Evolutionary conservation across 163 green algal species (phyloP).

Genomic region (Smithsoniella earleae): DNA sequence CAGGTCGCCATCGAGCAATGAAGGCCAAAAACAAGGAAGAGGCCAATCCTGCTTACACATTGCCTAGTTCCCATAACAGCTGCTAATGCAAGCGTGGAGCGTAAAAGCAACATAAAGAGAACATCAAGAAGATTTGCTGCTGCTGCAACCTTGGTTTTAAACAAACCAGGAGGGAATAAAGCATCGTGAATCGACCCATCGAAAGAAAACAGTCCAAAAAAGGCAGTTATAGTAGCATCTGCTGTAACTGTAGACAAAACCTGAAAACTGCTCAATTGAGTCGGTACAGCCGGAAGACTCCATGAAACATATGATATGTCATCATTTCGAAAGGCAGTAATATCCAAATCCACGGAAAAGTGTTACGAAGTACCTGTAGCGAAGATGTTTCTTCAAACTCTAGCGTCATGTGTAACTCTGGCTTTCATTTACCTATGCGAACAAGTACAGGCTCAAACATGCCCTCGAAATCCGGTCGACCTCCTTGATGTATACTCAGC

Average conservation of each 20-base stretch:
- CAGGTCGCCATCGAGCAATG: slow-evolving; percentile 22
- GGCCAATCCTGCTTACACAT: background rate
- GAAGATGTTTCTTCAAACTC: slow-evolving; percentile 19
- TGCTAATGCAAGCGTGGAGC: background rate
- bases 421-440: no score
- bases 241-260: slow-evolving; percentile 8
- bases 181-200: slow-evolving; percentile 26
- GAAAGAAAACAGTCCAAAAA: slow-evolving; percentile 13
- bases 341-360: no score
- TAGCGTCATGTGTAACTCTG: no score
- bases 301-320: no score
- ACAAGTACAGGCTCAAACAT: no score
- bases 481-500: no score
- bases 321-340: no score
- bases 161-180: background rate
- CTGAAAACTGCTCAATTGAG: background rate
- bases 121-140: slow-evolving; percentile 16
- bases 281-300: no score
- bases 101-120: slow-evolving; percentile 1
- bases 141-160: background rate
- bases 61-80: background rate
- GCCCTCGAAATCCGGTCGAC: no score
- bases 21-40: background rate
- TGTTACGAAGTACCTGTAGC: background rate
- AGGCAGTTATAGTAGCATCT: slow-evolving; percentile 15